Evolutionary conservation across 2,329 filamentous ascomycete species (phyloP), one percentile per base, ranked within the genome.

Genomic region (Chrysosporium keratinophilum): DNA sequence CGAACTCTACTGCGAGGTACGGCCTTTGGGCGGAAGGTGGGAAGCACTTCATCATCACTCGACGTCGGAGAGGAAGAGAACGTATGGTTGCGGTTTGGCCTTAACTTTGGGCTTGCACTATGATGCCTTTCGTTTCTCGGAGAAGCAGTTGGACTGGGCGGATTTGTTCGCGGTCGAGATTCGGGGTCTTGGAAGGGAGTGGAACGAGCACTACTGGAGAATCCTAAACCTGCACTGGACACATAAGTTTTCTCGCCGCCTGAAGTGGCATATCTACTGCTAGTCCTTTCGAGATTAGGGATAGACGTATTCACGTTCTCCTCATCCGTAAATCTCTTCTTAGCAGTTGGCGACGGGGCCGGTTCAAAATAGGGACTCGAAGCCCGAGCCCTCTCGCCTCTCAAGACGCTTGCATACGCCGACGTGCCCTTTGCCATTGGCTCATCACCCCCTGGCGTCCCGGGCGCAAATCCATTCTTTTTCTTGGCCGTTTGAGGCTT

Each of bases 161-260:
- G 65, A 56, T 67, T 67, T n/a, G 67, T 67, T 33, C 65, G 64
- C 35, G 69, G 57, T 56, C 66, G 61, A 55, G 65, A 55, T 52
- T 61, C 62, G 17, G 65, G 61, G 15, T 56, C 53, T 9, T 65
- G 66, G n/a, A 66, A 61, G 3, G 75, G 72, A 1, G 76, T 72
- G 59, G 76, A 74, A 37, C 77, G 74, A 53, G 75, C 74, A 60
- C 76, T 82, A 11, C 75, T 68, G 51, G 79, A 79, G 43, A 78
- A 73, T 43, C 72, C 71, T 7, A 81, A 59, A 14, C 73, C 72
- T 34, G 77, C 69, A 55, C 70, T 74, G 39, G 74, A 74, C 60
- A 81, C 73, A 53, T 78, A 77, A 0, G 76, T 82, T 59, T 73
- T 78, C 62, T 83, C 80, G 33, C 80, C 79, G 52, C 74, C 71